Evolutionary conservation across 2,329 filamentous ascomycete species (phyloP).

Genomic region (Colletotrichum sojae): DNA sequence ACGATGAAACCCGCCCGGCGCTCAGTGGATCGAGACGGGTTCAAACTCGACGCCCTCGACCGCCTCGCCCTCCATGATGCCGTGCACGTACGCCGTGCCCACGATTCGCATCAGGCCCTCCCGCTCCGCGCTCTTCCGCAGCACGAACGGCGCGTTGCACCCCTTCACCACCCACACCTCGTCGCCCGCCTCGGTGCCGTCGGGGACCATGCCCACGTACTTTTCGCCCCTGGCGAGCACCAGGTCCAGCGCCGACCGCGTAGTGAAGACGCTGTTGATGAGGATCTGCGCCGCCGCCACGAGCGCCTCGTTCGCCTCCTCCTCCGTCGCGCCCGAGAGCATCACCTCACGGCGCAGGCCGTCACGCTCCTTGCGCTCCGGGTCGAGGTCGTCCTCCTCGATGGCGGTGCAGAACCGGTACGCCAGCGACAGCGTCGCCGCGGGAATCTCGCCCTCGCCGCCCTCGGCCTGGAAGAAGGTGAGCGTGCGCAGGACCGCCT

Average conservation of each 20-base stretch:
- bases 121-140: constrained; percentile 34
- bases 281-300: constrained; percentile 37
- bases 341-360: constrained; percentile 25
- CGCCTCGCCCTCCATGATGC: constrained; percentile 34
- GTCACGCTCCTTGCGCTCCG: constrained; percentile 27
- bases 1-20: background rate
- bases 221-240: constrained; percentile 26
- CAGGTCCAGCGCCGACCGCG: constrained; percentile 34
- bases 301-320: constrained; percentile 37
- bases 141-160: constrained; percentile 38
- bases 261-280: constrained; percentile 32
- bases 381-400: constrained; percentile 35
- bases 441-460: constrained; percentile 19
- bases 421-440: constrained; percentile 35
- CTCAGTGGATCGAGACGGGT: constrained; percentile 33
- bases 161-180: constrained; percentile 39
- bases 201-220: constrained; percentile 38
- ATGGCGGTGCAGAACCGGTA: constrained; percentile 36
- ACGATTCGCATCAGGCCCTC: constrained; percentile 30
- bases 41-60: constrained; percentile 20
- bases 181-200: constrained; percentile 28
- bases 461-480: constrained; percentile 38
- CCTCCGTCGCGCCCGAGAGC: constrained; percentile 22
- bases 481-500: constrained; percentile 26
- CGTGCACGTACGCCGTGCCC: constrained; percentile 36